Base-by-base conservation (phyloP, 2,329 filamentous ascomycete genomes). In the Beauveria sp. region DNA sequence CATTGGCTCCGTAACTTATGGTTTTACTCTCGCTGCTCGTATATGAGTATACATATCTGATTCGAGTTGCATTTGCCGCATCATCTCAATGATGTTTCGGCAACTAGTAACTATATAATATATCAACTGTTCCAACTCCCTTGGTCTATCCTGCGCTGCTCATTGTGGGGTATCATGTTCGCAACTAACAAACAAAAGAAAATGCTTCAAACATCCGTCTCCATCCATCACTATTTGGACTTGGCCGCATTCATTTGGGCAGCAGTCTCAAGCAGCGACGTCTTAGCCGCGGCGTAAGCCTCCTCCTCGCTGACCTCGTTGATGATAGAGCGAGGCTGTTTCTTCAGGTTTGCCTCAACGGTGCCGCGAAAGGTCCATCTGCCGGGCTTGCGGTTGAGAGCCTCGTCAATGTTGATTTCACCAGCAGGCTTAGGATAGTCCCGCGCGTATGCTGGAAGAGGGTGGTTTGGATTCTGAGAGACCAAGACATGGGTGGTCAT, bases 1-100 rank as follows among this genome's bases (percentile, higher is more conserved):
- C 54, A 72, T 87, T 47, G 85, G 86, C 0, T 87, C 87, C 47
- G 70, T 96, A 3, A 86, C 81, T 67, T 97, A 97, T 76, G 93
- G 91, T 1, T 82, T 90, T 66, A 82, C 88, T 9, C 77, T 99
- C 51, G 86, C 86, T 14, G 80, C 83, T 64, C 83, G 56, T 24
- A 26, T 59, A 18, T 59, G 20, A 59, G 48, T 24, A 22, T 51
- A 24, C 52, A 6, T 1, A 0, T 44, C 55, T 55, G 16, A 28
- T 20, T 47, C 24, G 20, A 40, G 8, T 47, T 47, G 12, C n/a
- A 52, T 24, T 43, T n/a, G 10, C 28, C n/a, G n/a, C 30, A 16
- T 14, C 44, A 16, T 28, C 2, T 20, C 22, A 26, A 50, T 5
- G 9, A 16, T 16, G 20, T 16, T 5, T 20, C 20, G 22, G 22